phyloP scores from a whole-genome alignment of 495 filamentous ascomycete species.

The Lasiosphaeria ovina region DNA sequence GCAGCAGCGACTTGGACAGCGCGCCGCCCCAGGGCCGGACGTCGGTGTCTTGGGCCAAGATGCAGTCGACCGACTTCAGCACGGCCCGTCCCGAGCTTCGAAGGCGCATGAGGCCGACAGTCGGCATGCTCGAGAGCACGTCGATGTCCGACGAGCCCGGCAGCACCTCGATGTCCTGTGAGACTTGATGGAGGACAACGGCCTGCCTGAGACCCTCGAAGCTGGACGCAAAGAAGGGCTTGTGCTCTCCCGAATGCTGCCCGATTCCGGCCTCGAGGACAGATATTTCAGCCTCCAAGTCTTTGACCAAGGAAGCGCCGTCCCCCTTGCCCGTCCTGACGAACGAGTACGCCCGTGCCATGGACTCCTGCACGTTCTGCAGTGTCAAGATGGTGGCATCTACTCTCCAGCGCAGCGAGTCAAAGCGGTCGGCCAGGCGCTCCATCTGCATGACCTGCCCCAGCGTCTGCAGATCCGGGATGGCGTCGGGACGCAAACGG shows the following conservation, averaged over 20 bases:
- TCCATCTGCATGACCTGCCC: slow-evolving; percentile 61
- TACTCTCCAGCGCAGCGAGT: slow-evolving; percentile 55
- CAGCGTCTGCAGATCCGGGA: slow-evolving; percentile 43
- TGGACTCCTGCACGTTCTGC: slow-evolving; percentile 47
- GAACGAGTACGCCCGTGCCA: slow-evolving; percentile 49
- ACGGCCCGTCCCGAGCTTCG: slow-evolving; percentile 36
- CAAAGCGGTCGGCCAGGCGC: slow-evolving; percentile 70
- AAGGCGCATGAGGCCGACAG: slow-evolving; percentile 44
- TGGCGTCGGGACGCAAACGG: slow-evolving; percentile 58
- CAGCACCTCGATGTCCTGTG: slow-evolving; percentile 13
- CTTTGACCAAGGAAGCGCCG: slow-evolving; percentile 43
- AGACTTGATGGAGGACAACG: slow-evolving; percentile 43
- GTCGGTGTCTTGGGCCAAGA: slow-evolving; percentile 36
- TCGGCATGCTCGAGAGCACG: slow-evolving; percentile 47
- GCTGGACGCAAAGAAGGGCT: slow-evolving; percentile 55
- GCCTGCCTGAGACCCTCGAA: slow-evolving; percentile 70
- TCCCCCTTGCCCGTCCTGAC: slow-evolving; percentile 46
- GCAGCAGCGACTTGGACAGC: slow-evolving; percentile 55
- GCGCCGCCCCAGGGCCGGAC: slow-evolving; percentile 50
- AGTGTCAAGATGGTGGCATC: slow-evolving; percentile 44
- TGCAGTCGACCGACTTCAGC: slow-evolving; percentile 43
- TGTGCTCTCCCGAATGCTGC: slow-evolving; percentile 38
- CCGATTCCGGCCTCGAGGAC: slow-evolving; percentile 50
- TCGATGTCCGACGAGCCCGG: slow-evolving; percentile 31
- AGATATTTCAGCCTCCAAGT: slow-evolving; percentile 56